Evolutionary conservation across 768 basidiomycete species (phyloP), one percentile per base, ranked within the genome.

Genomic region (Imleria badia): DNA sequence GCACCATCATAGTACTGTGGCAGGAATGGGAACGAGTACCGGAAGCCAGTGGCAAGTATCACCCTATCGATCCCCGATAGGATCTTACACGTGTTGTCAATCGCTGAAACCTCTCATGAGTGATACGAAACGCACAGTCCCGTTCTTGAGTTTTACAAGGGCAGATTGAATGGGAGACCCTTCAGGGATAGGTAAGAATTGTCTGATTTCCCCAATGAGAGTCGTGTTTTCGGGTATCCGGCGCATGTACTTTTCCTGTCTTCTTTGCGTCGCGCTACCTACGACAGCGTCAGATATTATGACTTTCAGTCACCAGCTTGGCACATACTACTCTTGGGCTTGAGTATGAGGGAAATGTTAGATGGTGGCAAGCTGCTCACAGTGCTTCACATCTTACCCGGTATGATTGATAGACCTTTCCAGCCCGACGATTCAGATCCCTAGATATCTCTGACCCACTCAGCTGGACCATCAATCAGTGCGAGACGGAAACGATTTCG

Each of bases 361-460:
- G 19, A 12, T 35, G 5, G 6, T n/a, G n/a, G n/a, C n/a, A n/a
- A n/a, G n/a, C n/a, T n/a, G n/a, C n/a, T n/a, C n/a, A n/a, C 10
- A 4, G 30, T 14, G n/a, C 15, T 31, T 19, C 9, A 3, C 11
- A 7, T n/a, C 58, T 48, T 26, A 57, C 58, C 45, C 49, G 48
- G 17, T 47, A 38, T 6, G 58, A 51, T 30, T 42, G 34, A 22
- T 58, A 57, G n/a, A 56, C 31, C 22, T 20, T 36, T 33, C 15
- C 22, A 19, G 45, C 45, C 2, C 29, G 48, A 31, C 13, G 39
- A 36, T 47, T 58, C 29, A 58, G 3, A 29, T 51, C 57, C 5
- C 45, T 58, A 7, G 57, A 49, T 51, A 58, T 46, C 19, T 51
- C 57, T 10, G 48, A 57, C 5, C 57, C 55, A 36, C 55, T 58